Percentiles rank a stretch among this genome's conserved stretches.
These are phyloP conservation scores for Huntiella moniliformis DNA, from an alignment of 2,329 filamentous ascomycete species.

Conservation along the genomic window DNA sequence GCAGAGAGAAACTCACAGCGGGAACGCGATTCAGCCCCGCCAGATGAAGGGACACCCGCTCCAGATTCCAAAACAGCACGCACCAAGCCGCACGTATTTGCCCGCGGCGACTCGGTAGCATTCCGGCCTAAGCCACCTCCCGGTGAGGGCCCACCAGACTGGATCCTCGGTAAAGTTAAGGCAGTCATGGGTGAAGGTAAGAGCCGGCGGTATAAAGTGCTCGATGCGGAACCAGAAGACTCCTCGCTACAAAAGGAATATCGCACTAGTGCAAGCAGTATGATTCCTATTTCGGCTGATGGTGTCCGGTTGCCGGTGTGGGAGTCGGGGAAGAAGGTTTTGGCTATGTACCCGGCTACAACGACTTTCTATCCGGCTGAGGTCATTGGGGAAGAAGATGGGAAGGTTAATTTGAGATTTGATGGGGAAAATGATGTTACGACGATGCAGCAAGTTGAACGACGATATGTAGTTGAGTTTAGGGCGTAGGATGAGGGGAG, in stretches of 20 bases:
- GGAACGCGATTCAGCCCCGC: conserved; percentile 31
- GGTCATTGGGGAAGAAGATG: conserved; percentile 42
- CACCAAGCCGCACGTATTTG: conserved; percentile 35
- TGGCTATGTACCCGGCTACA: conserved; percentile 66
- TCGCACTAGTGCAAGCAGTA: conserved; percentile 51
- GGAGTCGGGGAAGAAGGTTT: conserved; percentile 49
- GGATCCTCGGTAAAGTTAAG: conserved; percentile 63
- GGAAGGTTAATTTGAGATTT: conserved; percentile 49
- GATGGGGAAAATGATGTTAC: conserved; percentile 60
- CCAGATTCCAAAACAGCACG: conserved; percentile 26
- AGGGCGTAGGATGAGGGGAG: conserved; percentile 17
- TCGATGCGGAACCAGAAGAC: conserved; percentile 61
- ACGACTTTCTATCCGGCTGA: conserved; percentile 76
- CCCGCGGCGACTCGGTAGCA: conserved; percentile 44
- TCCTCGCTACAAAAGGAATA: conserved; percentile 44
- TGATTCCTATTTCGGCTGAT: conserved; percentile 55
- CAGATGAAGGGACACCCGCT: conserved; percentile 22
- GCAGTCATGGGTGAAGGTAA: conserved; percentile 60
- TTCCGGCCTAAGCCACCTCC: conserved; percentile 40
- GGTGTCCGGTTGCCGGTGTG: conserved; percentile 35
- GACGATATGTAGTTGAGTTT: conserved; percentile 61
- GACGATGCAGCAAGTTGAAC: conserved; percentile 56
- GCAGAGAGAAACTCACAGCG: conserved; percentile 20
- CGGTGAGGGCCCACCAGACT: conserved; percentile 33
- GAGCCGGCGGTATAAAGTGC: conserved; percentile 58